Evolutionary conservation across 805 yeast genomes (phyloP).

Genomic region (Wickerhamiella brachini): DNA sequence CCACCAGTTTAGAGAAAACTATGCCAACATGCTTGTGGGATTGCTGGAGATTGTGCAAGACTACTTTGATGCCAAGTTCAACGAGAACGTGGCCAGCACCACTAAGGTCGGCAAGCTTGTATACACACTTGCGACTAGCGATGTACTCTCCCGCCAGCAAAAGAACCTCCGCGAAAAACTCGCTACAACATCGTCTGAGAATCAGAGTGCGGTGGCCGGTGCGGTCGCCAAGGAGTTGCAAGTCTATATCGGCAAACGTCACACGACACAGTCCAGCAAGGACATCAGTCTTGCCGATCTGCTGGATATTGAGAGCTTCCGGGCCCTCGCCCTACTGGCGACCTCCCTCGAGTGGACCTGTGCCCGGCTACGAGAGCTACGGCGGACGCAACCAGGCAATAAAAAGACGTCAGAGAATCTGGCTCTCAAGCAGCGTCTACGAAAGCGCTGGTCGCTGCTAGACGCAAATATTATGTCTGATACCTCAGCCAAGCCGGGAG

Average conservation of each 20-base stretch:
- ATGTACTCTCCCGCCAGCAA: not conserved
- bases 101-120: not conserved
- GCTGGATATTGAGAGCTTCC: slow-evolving; percentile 39
- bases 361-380: slow-evolving; percentile 44
- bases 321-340: slow-evolving; percentile 38
- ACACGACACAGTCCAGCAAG: slow-evolving; percentile 6
- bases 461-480: slow-evolving; percentile 12
- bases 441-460: slow-evolving; percentile 23
- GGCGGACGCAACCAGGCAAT: not conserved
- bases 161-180: not conserved
- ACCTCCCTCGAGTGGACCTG: slow-evolving; percentile 44
- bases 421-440: slow-evolving; percentile 7
- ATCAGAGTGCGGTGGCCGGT: not conserved
- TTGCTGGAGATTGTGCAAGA: slow-evolving; percentile 14
- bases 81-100: slow-evolving; percentile 5
- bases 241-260: slow-evolving; percentile 13
- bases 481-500: not conserved
- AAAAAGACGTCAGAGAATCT: not conserved
- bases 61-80: slow-evolving; percentile 8
- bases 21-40: slow-evolving; percentile 28
- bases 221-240: slow-evolving; percentile 12
- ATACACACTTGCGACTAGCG: not conserved
- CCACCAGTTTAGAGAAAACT: slow-evolving; percentile 41
- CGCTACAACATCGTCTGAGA: not conserved
- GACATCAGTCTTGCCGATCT: slow-evolving; percentile 35